Percentiles rank a stretch among this genome's conserved stretches.
These are phyloP conservation scores for Raffaelea ambrosiae DNA, from an alignment of 2,329 filamentous ascomycete genomes.

Conservation along the genomic window DNA sequence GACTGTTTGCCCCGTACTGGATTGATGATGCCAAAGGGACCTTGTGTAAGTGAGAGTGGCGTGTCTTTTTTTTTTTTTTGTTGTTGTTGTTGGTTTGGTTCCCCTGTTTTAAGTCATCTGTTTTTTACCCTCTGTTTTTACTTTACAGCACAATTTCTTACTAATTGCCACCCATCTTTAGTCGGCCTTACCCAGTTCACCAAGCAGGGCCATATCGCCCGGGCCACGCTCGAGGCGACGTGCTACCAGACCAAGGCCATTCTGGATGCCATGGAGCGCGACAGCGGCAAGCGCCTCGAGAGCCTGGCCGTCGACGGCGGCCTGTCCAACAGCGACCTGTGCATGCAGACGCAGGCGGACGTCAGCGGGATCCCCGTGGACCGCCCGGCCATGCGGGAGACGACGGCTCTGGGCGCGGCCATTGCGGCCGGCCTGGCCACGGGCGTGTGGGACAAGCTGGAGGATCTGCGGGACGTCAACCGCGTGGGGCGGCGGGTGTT, in stretches of 20 bases:
- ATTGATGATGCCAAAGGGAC: slow-evolving; percentile 88
- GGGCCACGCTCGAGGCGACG: slow-evolving; percentile 82
- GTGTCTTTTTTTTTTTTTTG: slow-evolving; percentile 25
- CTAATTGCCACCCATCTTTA: too few relatives aligned
- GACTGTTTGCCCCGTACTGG: slow-evolving; percentile 89
- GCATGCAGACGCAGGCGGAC: slow-evolving; percentile 88
- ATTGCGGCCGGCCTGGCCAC: slow-evolving; percentile 84
- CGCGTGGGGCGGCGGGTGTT: slow-evolving; percentile 62
- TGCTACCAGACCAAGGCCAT: slow-evolving; percentile 93
- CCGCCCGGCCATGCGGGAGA: slow-evolving; percentile 82
- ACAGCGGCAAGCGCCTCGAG: slow-evolving; percentile 67
- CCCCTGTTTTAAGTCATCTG: not conserved
- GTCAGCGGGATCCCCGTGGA: slow-evolving; percentile 75
- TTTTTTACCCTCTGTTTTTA: not conserved
- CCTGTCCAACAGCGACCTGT: slow-evolving; percentile 79
- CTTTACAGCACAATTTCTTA: too few relatives aligned
- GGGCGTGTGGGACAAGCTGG: slow-evolving; percentile 67
- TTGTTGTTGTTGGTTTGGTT: not conserved
- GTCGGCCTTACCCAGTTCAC: slow-evolving; percentile 82
- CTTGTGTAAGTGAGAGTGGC: slow-evolving; percentile 51
- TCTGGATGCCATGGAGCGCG: slow-evolving; percentile 82
- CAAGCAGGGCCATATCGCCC: slow-evolving; percentile 77
- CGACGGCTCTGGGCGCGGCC: slow-evolving; percentile 78
- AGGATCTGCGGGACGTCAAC: slow-evolving; percentile 67
- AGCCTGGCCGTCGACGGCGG: slow-evolving; percentile 80